Evolutionary conservation across 306 rosid species (phyloP).

Genomic region (Lablab purpureus): DNA sequence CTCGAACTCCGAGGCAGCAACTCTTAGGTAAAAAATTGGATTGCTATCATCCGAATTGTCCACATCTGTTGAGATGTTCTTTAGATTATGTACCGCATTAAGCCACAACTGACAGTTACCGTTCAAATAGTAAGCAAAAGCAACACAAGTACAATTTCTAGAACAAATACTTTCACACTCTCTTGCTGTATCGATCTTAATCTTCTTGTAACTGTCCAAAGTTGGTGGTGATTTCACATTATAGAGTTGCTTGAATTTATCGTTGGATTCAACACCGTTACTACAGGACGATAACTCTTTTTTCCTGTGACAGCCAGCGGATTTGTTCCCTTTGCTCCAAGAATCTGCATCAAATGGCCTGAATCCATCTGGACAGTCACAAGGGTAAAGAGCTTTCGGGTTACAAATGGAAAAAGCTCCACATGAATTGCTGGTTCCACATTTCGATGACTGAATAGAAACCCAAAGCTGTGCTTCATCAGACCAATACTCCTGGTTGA

Average conservation of each 20-base stretch:
- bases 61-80: neutral
- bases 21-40: conserved; percentile 30
- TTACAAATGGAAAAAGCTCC: conserved; percentile 43
- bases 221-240: neutral
- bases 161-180: conserved; percentile 20
- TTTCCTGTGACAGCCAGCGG: conserved; percentile 39
- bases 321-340: conserved; percentile 8
- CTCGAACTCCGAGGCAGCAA: conserved; percentile 5
- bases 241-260: neutral
- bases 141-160: conserved; percentile 22
- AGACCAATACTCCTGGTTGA: conserved; percentile 6
- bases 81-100: neutral
- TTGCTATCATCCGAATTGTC: neutral
- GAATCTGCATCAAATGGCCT: neutral
- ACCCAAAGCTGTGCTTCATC: neutral
- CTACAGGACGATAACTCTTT: neutral
- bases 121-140: conserved; percentile 7
- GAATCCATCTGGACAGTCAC: conserved; percentile 26
- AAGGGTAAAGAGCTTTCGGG: neutral
- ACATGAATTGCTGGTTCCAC: neutral
- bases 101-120: neutral
- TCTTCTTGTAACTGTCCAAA: neutral
- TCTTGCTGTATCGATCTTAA: neutral
- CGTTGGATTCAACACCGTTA: neutral
- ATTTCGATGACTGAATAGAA: conserved; percentile 3